Conservation (phyloP, 176 grass and related monocot genomes). For the Ensete ventricosum region DNA sequence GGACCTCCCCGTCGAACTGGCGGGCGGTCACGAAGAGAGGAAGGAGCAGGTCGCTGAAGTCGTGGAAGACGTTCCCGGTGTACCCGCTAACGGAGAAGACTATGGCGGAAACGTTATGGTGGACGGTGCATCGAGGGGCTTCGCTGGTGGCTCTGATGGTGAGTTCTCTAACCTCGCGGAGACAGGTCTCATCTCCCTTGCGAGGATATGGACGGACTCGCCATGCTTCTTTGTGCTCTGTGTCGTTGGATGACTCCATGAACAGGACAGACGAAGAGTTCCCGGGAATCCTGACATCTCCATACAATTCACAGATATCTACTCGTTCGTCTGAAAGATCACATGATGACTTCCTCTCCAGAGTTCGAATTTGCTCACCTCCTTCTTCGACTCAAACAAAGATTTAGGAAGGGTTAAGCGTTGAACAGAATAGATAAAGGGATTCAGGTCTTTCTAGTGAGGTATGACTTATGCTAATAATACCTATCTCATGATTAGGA, state of each 20-base stretch:
- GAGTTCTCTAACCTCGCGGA: slow-evolving; percentile 32
- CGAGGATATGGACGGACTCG: slow-evolving; percentile 64
- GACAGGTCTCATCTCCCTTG: slow-evolving; percentile 59
- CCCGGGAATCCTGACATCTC: slow-evolving; percentile 62
- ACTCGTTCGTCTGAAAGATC: slow-evolving; percentile 56
- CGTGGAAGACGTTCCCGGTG: slow-evolving; percentile 97
- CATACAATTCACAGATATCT: slow-evolving; percentile 58
- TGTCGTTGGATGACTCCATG: slow-evolving; percentile 4
- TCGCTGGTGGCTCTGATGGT: slow-evolving; percentile 27
- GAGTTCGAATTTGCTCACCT: not conserved
- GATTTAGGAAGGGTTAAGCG: not conserved
- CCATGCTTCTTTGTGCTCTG: slow-evolving; percentile 16
- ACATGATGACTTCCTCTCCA: slow-evolving; percentile 33
- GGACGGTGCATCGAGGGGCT: slow-evolving; percentile 27
- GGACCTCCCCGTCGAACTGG: slow-evolving; percentile 45
- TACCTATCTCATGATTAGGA: no score
- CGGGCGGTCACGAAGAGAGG: slow-evolving; percentile 57
- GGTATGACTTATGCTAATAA: no score
- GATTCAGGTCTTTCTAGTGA: no score
- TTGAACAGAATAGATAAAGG: not conserved
- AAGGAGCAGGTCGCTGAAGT: slow-evolving; percentile 87
- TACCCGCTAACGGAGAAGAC: slow-evolving; percentile 77
- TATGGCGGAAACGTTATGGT: slow-evolving; percentile 37
- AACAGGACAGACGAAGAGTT: slow-evolving; percentile 43
- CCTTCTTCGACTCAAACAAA: slow-evolving; percentile 23